Percentiles rank a stretch among this genome's conserved stretches.
Conservation (phyloP, 768 basidiomycete species). For the Suillus clintonianus region DNA sequence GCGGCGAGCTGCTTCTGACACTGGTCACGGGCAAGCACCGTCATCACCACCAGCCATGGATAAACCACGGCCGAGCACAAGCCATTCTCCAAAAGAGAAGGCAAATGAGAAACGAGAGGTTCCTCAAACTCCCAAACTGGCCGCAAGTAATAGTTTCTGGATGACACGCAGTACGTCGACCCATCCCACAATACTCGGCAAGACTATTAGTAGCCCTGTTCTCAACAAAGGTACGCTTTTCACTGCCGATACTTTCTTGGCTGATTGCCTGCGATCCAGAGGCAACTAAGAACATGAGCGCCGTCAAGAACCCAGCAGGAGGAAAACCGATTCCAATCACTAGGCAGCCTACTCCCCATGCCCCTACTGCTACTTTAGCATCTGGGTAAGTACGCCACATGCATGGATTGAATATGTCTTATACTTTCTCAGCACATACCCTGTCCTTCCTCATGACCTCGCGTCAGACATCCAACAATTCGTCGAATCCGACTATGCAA, state of each 20-base stretch:
- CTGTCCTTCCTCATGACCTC: conserved; percentile 76
- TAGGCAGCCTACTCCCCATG: conserved; percentile 31
- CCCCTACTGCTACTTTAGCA: conserved; percentile 49
- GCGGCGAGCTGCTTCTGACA: conserved; percentile 29
- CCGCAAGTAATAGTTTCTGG: conserved; percentile 35
- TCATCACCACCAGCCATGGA: conserved; percentile 20
- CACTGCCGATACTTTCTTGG: neutral
- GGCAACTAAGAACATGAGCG: conserved; percentile 73
- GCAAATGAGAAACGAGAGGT: conserved; percentile 32
- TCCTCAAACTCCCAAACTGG: conserved; percentile 48
- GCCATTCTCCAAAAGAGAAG: conserved; percentile 21
- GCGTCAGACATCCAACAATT: conserved; percentile 87
- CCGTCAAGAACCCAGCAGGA: conserved; percentile 63
- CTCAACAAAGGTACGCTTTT: conserved; percentile 61
- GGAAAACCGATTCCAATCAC: conserved; percentile 67
- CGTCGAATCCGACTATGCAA: conserved; percentile 82
- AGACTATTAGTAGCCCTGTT: conserved; percentile 68
- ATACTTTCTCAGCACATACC: conserved; percentile 58
- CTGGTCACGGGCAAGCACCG: conserved; percentile 19
- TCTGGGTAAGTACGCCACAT: conserved; percentile 56
- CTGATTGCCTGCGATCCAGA: conserved; percentile 34
- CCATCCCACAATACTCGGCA: conserved; percentile 55
- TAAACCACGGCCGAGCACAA: conserved; percentile 33
- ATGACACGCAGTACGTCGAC: conserved; percentile 37
- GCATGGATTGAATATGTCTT: conserved; percentile 11